Evolutionary conservation across 768 basidiomycete species (phyloP).

Genomic region (Naematelia encephala): DNA sequence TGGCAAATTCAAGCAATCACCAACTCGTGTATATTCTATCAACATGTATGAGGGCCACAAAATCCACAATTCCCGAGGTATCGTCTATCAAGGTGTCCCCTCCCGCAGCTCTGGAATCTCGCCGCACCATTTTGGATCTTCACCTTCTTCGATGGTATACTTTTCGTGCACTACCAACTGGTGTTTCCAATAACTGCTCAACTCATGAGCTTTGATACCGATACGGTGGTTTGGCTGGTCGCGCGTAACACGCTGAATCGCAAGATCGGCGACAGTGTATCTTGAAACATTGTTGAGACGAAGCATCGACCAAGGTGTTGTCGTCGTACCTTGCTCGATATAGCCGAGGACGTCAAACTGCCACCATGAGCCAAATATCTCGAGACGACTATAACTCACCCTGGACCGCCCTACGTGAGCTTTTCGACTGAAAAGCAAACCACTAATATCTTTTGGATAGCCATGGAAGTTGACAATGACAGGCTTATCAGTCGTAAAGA

Average conservation of each 20-base stretch:
- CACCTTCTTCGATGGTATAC: conserved; percentile 58
- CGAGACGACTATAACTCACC: conserved; percentile 13
- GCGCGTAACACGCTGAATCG: conserved; percentile 44
- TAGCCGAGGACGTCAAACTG: conserved; percentile 42
- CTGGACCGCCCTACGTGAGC: conserved; percentile 42
- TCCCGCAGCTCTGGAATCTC: conserved; percentile 33
- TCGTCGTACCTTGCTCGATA: conserved; percentile 47
- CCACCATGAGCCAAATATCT: background rate
- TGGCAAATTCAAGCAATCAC: background rate
- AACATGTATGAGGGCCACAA: too few relatives aligned
- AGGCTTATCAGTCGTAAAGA: conserved; percentile 48
- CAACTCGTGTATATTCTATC: background rate
- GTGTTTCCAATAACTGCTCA: conserved; percentile 62
- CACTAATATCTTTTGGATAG: conserved; percentile 50
- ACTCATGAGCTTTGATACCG: conserved; percentile 60
- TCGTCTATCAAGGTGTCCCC: conserved; percentile 6
- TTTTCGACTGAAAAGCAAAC: conserved; percentile 44
- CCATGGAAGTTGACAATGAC: conserved; percentile 84
- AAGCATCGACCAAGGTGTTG: conserved; percentile 53
- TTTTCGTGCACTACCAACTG: conserved; percentile 62
- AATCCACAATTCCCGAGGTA: background rate
- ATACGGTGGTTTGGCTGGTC: conserved; percentile 32
- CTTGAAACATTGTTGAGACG: conserved; percentile 47
- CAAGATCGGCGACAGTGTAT: conserved; percentile 49
- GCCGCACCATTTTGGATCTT: conserved; percentile 40